Conservation (phyloP, 2,329 filamentous ascomycete genomes). For the Didymosphaeria variabile region DNA sequence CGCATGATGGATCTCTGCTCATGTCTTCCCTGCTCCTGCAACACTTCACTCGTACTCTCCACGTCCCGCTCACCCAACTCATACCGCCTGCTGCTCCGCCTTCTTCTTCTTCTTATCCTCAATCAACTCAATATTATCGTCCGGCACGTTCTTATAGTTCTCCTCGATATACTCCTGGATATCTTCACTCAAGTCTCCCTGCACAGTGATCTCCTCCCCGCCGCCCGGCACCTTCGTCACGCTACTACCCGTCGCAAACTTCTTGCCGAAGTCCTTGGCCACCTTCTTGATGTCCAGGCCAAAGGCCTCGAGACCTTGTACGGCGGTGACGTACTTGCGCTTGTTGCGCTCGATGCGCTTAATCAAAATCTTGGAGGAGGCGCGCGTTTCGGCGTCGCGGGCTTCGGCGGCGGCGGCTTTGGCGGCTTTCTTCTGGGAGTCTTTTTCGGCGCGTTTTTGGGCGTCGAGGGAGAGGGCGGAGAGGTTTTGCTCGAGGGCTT, state of each 20-base stretch:
- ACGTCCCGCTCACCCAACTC: background rate
- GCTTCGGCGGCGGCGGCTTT: constrained; percentile 90
- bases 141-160: constrained; percentile 87
- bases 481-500: constrained; percentile 81
- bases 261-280: constrained; percentile 97
- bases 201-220: constrained; percentile 95
- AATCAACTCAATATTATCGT: constrained; percentile 93
- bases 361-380: constrained; percentile 83
- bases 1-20: background rate
- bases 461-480: constrained; percentile 87
- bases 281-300: constrained; percentile 94
- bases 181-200: constrained; percentile 95
- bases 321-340: constrained; percentile 92
- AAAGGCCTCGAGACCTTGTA: constrained; percentile 90
- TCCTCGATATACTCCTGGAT: constrained; percentile 90
- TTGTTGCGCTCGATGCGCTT: constrained; percentile 99
- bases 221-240: constrained; percentile 89
- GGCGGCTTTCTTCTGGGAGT: constrained; percentile 94
- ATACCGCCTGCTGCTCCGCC: constrained; percentile 29
- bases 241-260: constrained; percentile 92
- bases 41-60: background rate
- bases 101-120: constrained; percentile 99
- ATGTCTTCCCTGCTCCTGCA: background rate
- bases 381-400: constrained; percentile 83
- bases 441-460: constrained; percentile 93